Evolutionary conservation across 2,329 filamentous ascomycete species (phyloP), one percentile per base, ranked within the genome.

Genomic region (Parastagonospora nodorum): DNA sequence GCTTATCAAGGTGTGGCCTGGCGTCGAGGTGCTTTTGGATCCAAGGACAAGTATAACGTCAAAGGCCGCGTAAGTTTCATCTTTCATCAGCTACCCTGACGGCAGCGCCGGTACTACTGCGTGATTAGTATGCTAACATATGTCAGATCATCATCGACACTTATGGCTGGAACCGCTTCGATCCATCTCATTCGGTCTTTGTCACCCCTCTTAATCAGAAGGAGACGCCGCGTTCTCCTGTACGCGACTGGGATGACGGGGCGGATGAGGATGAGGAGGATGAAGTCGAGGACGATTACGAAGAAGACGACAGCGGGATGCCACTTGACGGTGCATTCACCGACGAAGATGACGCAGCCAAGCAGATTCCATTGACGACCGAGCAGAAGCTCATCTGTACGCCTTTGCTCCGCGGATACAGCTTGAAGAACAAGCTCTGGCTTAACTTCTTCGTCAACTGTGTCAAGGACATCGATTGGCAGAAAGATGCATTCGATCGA

Each of bases 91-190:
- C 14, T 16, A 5, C 14, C 19, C 35, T 16, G 14, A 14, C n/a
- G n/a, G n/a, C n/a, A n/a, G n/a, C n/a, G n/a, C n/a, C n/a, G n/a
- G n/a, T n/a, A n/a, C 35, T 37, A 16, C 27, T 40, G 27, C 19
- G 19, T 24, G 5, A 5, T 24, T 24, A 24, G 19, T 5, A 24
- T 24, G 19, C 52, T 55, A 36, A 55, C 15, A 41, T 11, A 2
- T 24, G 11, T 12, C 42, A 80, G 15, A 76, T 84, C 24, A 75
- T 83, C 36, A 78, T 84, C 39, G 81, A 84, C 52, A 75, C 76
- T 0, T 75, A 80, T 30, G 80, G 79, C 32, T 82, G 47, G 84
- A 84, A 74, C 35, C 67, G 66, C 2, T 82, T 81, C 65, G 75
- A 80, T 32, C 76, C 79, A 0, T 70, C 75, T 50, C 55, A 67